These are phyloP conservation scores for Nemania abortiva DNA, from an alignment of 2,329 filamentous ascomycete species.

Conservation along the genomic window DNA sequence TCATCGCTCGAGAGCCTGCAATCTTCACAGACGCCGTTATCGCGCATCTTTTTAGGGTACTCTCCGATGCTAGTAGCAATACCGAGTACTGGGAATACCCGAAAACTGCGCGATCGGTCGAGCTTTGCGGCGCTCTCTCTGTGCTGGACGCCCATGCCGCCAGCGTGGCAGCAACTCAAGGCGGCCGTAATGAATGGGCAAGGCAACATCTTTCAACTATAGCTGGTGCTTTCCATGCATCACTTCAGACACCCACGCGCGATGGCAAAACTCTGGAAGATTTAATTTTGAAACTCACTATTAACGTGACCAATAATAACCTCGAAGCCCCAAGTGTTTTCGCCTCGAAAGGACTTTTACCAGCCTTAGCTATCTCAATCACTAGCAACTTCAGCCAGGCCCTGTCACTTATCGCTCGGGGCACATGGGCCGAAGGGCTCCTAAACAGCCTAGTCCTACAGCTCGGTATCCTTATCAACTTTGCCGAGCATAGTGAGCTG, in stretches of 20 bases:
- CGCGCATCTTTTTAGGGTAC: conserved; percentile 61
- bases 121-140: conserved; percentile 60
- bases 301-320: conserved; percentile 90
- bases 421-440: conserved; percentile 61
- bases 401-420: conserved; percentile 61
- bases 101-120: conserved; percentile 49
- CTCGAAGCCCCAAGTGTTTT: conserved; percentile 76
- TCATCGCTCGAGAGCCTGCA: conserved; percentile 60
- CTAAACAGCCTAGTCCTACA: conserved; percentile 81
- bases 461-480: conserved; percentile 86
- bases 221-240: conserved; percentile 60
- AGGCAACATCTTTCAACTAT: conserved; percentile 64
- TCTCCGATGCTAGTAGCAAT: conserved; percentile 53
- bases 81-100: conserved; percentile 55
- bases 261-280: conserved; percentile 58
- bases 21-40: conserved; percentile 64
- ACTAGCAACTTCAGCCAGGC: conserved; percentile 64
- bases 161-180: conserved; percentile 58
- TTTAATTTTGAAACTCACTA: conserved; percentile 75
- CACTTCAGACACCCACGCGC: conserved; percentile 52
- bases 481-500: conserved; percentile 79
- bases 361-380: conserved; percentile 62
- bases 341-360: conserved; percentile 68
- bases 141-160: conserved; percentile 68
- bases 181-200: conserved; percentile 59